phyloP scores from a whole-genome alignment of 1,284 basidiomycete species.

The Ganoderma multipileum region DNA sequence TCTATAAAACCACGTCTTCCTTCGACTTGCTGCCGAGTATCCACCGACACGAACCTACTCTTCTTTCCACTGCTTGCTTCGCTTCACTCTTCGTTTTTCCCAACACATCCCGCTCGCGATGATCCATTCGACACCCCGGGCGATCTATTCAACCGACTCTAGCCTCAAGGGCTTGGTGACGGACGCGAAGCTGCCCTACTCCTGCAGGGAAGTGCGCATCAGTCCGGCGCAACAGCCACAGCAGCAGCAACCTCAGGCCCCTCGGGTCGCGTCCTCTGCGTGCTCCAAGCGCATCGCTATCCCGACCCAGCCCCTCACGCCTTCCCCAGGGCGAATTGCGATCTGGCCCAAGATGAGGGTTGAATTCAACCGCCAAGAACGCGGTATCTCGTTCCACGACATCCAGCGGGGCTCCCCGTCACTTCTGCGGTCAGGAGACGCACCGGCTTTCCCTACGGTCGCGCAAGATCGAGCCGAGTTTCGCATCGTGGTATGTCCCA shows the following conservation, averaged over 20 bases:
- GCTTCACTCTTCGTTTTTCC: neutral
- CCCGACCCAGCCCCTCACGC: neutral
- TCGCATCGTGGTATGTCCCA: neutral
- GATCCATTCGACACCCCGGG: neutral
- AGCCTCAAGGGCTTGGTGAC: neutral
- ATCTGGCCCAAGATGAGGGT: neutral
- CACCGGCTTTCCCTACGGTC: neutral
- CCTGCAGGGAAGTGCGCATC: neutral
- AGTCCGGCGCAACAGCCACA: neutral
- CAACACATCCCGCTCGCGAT: neutral
- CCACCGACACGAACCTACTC: neutral
- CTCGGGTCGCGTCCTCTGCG: neutral
- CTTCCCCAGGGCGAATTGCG: neutral
- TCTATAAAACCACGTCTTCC: neutral
- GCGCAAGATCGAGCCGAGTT: neutral
- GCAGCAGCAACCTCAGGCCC: neutral
- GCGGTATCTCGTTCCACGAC: neutral
- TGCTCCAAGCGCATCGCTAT: neutral
- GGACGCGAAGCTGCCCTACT: neutral
- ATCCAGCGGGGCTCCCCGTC: neutral
- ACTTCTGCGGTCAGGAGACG: neutral
- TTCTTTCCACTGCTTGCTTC: neutral
- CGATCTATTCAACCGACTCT: neutral
- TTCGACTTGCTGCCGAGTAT: neutral
- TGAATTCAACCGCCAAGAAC: neutral